Evolutionary conservation across 306 rosid species (phyloP).

Genomic region (Luffa aegyptiaca): DNA sequence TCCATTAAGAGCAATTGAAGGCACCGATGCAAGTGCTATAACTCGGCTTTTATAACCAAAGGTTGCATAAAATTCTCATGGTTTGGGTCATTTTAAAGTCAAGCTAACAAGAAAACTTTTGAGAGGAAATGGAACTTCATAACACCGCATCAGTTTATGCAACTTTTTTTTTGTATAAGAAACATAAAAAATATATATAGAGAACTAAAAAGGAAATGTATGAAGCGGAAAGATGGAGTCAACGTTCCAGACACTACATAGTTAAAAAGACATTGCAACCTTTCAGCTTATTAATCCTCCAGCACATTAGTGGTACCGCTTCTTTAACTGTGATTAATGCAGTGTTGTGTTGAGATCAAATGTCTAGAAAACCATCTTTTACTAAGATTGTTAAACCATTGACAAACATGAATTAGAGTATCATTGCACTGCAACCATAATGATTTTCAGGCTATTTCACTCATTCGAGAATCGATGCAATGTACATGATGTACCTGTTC

Average conservation of each 20-base stretch:
- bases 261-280: not conserved
- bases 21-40: not conserved
- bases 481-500: constrained; percentile 63
- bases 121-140: not conserved
- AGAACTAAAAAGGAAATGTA: not conserved
- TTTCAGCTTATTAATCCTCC: not conserved
- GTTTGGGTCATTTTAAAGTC: not conserved
- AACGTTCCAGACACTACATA: not conserved
- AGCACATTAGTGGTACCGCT: not conserved
- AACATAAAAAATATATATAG: not conserved
- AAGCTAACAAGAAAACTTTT: not conserved
- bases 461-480: not conserved
- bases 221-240: not conserved
- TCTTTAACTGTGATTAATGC: not conserved
- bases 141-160: not conserved
- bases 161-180: too few species aligned
- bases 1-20: not conserved
- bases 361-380: not conserved
- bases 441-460: not conserved
- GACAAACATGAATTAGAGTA: not conserved
- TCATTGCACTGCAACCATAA: not conserved
- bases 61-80: not conserved
- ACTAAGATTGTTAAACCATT: not conserved
- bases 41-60: not conserved
- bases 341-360: not conserved